Evolutionary conservation across 768 basidiomycete species (phyloP).

Genomic region (Mycena maculata): DNA sequence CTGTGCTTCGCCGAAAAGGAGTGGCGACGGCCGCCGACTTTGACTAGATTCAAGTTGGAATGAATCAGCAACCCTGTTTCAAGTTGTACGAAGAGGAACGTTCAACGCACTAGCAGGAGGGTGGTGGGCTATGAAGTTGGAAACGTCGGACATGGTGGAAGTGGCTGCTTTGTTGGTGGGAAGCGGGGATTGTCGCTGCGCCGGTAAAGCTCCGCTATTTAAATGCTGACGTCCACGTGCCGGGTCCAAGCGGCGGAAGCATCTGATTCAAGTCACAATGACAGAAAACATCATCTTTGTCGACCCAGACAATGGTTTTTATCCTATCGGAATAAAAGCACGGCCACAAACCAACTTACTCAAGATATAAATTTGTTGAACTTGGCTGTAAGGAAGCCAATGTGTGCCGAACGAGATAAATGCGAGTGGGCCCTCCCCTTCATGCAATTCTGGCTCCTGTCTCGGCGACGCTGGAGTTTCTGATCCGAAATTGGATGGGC

Average conservation of each 20-base stretch:
- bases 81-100: slow-evolving; percentile 28
- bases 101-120: slow-evolving; percentile 57
- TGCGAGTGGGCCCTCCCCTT: background rate
- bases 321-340: background rate
- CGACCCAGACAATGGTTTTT: too few relatives aligned
- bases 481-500: background rate
- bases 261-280: slow-evolving; percentile 12
- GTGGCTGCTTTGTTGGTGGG: slow-evolving; percentile 13
- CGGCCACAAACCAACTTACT: background rate
- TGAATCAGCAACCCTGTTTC: background rate
- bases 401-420: too few relatives aligned
- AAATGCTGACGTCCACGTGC: slow-evolving; percentile 19
- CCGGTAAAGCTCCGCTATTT: background rate
- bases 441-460: background rate
- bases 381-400: too few relatives aligned
- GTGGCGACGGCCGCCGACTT: slow-evolving; percentile 55
- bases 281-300: too few relatives aligned
- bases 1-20: slow-evolving; percentile 57
- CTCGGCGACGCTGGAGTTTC: background rate
- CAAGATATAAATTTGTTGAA: too few relatives aligned
- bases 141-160: slow-evolving; percentile 42
- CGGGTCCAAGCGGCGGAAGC: slow-evolving; percentile 8
- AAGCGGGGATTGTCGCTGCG: slow-evolving; percentile 26
- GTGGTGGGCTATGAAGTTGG: slow-evolving; percentile 48
- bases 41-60: slow-evolving; percentile 42